phyloP scores from a whole-genome alignment of 1,139 yeast genomes.

The Sugiyamaella pinicola region DNA sequence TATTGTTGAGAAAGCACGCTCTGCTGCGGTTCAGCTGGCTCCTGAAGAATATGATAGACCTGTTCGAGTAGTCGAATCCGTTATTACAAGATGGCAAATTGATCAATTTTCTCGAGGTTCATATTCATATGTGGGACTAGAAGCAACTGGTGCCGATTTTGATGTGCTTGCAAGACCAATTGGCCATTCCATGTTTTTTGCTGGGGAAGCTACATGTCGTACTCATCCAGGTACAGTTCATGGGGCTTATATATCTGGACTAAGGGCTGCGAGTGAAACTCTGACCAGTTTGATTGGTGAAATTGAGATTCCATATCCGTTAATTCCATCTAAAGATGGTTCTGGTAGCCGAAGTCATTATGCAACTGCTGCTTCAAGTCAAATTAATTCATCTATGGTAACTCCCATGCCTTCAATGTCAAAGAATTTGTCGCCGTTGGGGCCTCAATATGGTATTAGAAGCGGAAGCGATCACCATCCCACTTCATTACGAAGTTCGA shows the following conservation, averaged over 20 bases:
- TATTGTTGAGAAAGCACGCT: slow-evolving; percentile 42
- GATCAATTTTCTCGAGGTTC: slow-evolving; percentile 48
- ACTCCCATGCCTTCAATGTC: slow-evolving; percentile 22
- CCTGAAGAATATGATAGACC: slow-evolving; percentile 27
- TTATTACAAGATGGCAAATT: slow-evolving; percentile 49
- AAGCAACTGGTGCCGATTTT: slow-evolving; percentile 49
- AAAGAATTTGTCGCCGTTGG: slow-evolving; percentile 21
- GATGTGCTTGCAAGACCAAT: slow-evolving; percentile 47
- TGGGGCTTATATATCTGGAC: slow-evolving; percentile 49
- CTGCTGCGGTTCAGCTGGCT: slow-evolving; percentile 39
- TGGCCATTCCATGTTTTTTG: slow-evolving; percentile 45
- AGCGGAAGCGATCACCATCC: slow-evolving; percentile 10
- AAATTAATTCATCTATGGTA: slow-evolving; percentile 20
- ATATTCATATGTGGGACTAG: slow-evolving; percentile 48
- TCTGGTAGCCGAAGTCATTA: slow-evolving; percentile 19
- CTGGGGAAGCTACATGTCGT: slow-evolving; percentile 51
- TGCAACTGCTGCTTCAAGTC: slow-evolving; percentile 23
- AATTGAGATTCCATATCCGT: slow-evolving; percentile 45
- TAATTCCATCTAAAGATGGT: slow-evolving; percentile 39
- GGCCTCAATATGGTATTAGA: slow-evolving; percentile 17
- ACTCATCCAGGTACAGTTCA: slow-evolving; percentile 49
- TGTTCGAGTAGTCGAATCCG: slow-evolving; percentile 42
- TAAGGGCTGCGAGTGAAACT: slow-evolving; percentile 48
- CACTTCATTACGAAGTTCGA: slow-evolving; percentile 13
- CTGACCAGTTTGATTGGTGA: slow-evolving; percentile 46